phyloP scores from a whole-genome alignment of 805 yeast genomes.

The Vanderwaltozyma verrucispora region DNA sequence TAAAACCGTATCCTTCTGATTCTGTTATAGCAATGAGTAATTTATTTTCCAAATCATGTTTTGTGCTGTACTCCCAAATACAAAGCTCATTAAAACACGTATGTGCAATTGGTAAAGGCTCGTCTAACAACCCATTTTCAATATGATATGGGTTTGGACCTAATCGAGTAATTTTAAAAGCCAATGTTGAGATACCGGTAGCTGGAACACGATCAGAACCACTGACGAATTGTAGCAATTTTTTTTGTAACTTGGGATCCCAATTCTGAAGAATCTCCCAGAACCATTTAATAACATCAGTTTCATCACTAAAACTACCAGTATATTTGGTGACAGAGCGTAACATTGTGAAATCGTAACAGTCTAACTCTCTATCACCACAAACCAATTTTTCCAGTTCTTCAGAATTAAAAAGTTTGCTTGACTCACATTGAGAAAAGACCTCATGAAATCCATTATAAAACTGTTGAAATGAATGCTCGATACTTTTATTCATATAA shows the following conservation, averaged over 20 bases:
- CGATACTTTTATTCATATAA: constrained; percentile 46
- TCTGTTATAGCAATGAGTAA: constrained; percentile 61
- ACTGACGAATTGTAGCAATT: constrained; percentile 65
- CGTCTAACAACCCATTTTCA: constrained; percentile 20
- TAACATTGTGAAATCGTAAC: constrained; percentile 51
- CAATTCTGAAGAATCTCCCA: constrained; percentile 50
- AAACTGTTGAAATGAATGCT: constrained; percentile 46
- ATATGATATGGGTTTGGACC: constrained; percentile 13
- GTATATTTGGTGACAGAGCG: constrained; percentile 63
- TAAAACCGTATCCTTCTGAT: constrained; percentile 80
- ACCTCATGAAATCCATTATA: constrained; percentile 63
- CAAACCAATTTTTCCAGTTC: constrained; percentile 73
- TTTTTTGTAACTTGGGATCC: constrained; percentile 47
- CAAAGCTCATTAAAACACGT: constrained; percentile 92
- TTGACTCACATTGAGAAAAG: constrained; percentile 62
- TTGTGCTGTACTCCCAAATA: constrained; percentile 50
- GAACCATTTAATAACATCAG: constrained; percentile 59
- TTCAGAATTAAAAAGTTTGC: constrained; percentile 68
- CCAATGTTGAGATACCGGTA: constrained; percentile 72
- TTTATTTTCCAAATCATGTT: constrained; percentile 46
- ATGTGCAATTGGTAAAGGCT: constrained; percentile 73
- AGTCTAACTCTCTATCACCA: constrained; percentile 51
- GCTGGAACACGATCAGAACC: constrained; percentile 93
- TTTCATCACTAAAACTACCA: constrained; percentile 42
- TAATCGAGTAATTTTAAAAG: constrained; percentile 55